Percentiles rank a stretch among this genome's conserved stretches.
Conservation (phyloP, 352 stramenopile species). For the Thraustochytrium sp. region DNA sequence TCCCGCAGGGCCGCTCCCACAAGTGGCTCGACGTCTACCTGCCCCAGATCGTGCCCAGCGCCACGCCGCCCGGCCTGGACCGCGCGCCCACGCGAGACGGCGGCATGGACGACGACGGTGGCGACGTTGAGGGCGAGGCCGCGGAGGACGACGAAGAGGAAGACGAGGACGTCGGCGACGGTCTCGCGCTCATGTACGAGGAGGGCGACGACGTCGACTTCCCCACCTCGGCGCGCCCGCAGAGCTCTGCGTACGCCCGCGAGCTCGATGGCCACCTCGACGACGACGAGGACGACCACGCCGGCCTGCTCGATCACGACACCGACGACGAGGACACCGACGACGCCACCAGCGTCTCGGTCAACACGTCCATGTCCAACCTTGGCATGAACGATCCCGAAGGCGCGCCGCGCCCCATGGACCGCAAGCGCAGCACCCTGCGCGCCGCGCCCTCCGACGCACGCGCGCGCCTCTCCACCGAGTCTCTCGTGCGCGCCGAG, state of each 20-base stretch:
- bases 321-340: slow-evolving; percentile 1
- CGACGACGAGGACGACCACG: neutral
- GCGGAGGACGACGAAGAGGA: neutral
- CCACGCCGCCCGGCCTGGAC: neutral
- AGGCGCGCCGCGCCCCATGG: too few relatives aligned
- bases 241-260: neutral
- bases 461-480: neutral
- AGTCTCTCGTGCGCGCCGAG: neutral
- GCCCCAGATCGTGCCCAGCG: neutral
- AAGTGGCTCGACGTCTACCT: slow-evolving; percentile 18
- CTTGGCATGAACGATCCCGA: neutral
- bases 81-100: too few relatives aligned
- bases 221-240: too few relatives aligned
- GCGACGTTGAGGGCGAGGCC: neutral
- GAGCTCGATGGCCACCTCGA: neutral
- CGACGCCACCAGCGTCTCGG: neutral
- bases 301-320: neutral
- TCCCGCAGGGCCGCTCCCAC: slow-evolving; percentile 33
- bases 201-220: neutral
- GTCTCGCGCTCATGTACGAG: neutral
- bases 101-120: too few relatives aligned
- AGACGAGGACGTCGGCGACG: neutral
- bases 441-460: neutral
- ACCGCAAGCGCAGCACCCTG: too few relatives aligned
- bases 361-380: neutral